Evolutionary conservation across 2,329 filamentous ascomycete genomes (phyloP).

Genomic region (Stagonosporopsis vannaccii): DNA sequence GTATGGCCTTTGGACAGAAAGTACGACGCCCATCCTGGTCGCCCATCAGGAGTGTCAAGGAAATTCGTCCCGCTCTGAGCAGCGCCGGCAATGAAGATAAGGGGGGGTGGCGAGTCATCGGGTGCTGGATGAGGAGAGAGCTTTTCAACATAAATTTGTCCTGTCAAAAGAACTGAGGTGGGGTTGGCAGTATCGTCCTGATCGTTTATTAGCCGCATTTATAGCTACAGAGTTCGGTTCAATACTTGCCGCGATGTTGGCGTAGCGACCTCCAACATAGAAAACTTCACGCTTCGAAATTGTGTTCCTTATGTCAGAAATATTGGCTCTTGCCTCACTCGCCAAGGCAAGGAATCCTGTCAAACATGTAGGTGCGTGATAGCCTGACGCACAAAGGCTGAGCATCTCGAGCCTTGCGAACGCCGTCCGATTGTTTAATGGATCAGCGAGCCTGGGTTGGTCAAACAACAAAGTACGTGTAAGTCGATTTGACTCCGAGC

Average conservation of each 20-base stretch:
- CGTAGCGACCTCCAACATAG: constrained; percentile 25
- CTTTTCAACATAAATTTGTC: constrained; percentile 20
- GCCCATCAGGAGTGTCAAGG: constrained; percentile 56
- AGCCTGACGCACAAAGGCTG: too few species aligned
- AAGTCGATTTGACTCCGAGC: too few species aligned
- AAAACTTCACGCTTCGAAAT: constrained; percentile 26
- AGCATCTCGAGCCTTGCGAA: too few species aligned
- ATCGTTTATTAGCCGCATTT: background rate
- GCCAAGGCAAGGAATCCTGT: background rate
- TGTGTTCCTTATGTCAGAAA: background rate
- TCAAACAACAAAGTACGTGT: too few species aligned
- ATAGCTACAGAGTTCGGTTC: too few species aligned
- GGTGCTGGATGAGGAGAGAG: constrained; percentile 7
- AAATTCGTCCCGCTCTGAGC: constrained; percentile 33
- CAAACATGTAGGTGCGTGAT: background rate
- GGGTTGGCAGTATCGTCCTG: constrained; percentile 11
- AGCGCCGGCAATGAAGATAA: constrained; percentile 23
- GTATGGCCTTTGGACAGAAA: constrained; percentile 57
- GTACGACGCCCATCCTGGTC: constrained; percentile 58
- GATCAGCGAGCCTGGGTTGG: too few species aligned
- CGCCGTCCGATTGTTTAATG: too few species aligned
- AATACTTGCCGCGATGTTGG: constrained; percentile 18
- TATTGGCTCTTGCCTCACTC: background rate
- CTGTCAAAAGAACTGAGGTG: constrained; percentile 9
- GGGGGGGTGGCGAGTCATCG: constrained; percentile 1